A percentile compares a stretch with the other conserved stretches of the same genome.
phyloP scores from a whole-genome alignment of 352 stramenopile species.

The Peronospora tabacina region DNA sequence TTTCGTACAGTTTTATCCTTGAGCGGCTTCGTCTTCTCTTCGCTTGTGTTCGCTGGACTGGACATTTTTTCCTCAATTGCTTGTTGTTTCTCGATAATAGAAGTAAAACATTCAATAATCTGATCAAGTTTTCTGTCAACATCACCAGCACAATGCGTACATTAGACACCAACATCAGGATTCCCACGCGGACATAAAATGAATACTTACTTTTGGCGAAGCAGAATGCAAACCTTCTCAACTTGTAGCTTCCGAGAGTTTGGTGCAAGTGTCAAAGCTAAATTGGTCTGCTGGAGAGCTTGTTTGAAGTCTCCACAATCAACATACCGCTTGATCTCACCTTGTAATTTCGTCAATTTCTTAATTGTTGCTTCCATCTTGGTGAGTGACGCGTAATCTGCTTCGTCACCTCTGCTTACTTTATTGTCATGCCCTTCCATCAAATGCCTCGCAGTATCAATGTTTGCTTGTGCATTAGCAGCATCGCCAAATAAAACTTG shows the following conservation, averaged over 20 bases:
- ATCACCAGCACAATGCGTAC: neutral
- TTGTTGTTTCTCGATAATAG: constrained; percentile 49
- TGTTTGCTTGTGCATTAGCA: constrained; percentile 41
- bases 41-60: constrained; percentile 1
- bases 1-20: constrained; percentile 31
- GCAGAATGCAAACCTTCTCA: constrained; percentile 53
- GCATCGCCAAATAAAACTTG: constrained; percentile 62
- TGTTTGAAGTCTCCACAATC: constrained; percentile 40
- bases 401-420: constrained; percentile 23
- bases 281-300: constrained; percentile 42
- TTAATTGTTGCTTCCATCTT: constrained; percentile 53
- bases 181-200: neutral
- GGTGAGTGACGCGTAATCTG: constrained; percentile 35
- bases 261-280: constrained; percentile 44
- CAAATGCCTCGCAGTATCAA: constrained; percentile 41
- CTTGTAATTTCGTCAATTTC: constrained; percentile 37
- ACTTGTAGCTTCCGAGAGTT: constrained; percentile 48
- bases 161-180: constrained; percentile 2
- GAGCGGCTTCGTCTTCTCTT: constrained; percentile 2
- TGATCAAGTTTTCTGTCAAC: constrained; percentile 42
- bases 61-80: constrained; percentile 7
- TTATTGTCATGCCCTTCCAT: constrained; percentile 17
- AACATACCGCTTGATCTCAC: constrained; percentile 54
- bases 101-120: constrained; percentile 42
- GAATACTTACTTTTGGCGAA: constrained; percentile 55